Base-by-base conservation (phyloP, 2,329 filamentous ascomycete species). In the Hymenotorrendiella dingleyae region DNA sequence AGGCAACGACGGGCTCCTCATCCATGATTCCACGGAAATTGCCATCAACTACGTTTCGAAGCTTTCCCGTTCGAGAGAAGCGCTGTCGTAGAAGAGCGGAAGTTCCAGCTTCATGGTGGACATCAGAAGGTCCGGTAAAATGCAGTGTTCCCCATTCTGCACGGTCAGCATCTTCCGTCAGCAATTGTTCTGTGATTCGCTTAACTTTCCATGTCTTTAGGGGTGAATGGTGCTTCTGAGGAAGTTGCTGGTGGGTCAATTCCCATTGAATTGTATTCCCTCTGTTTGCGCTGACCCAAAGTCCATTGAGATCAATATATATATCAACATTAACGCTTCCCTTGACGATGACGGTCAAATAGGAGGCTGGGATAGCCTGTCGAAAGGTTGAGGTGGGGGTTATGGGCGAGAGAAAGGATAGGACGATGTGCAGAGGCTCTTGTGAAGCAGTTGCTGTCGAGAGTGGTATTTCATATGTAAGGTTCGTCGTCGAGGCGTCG, bases 131-230 rank as follows among this genome's bases (percentile, higher is more conserved):
- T 2, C 73, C 86, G 17, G 83, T 83, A 59, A 94, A 87, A 62
- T 86, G 77, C 44, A 94, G 63, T 21, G 80, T 83, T 4, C 88
- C 88, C 88, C 88, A 94, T 74, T 94, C 87, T 1, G 84, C 76
- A 32, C 82, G 82, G 55, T 94, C 88, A 32, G 66, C 66, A 42
- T 74, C 74, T 62, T 94, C 88, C 1, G 83, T 86, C 41, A 93
- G 76, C n/a, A 86, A 68, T 60, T 83, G 70, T 62, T 91, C 77
- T 6, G 70, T 60, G 45, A 66, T 66, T 28, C 80, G 72, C 43
- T 72, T 71, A 22, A 86, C 69, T 47, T 71, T 76, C 80, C 81
- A 87, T 1, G 79, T 81, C 66, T 86, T 84, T 45, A 85, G 62
- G 6, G 60, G 61, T 57, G 36, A 61, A 46, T 23, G 52, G 42